phyloP scores from a whole-genome alignment of 768 basidiomycete genomes.

The Leccinum pellstonianum region DNA sequence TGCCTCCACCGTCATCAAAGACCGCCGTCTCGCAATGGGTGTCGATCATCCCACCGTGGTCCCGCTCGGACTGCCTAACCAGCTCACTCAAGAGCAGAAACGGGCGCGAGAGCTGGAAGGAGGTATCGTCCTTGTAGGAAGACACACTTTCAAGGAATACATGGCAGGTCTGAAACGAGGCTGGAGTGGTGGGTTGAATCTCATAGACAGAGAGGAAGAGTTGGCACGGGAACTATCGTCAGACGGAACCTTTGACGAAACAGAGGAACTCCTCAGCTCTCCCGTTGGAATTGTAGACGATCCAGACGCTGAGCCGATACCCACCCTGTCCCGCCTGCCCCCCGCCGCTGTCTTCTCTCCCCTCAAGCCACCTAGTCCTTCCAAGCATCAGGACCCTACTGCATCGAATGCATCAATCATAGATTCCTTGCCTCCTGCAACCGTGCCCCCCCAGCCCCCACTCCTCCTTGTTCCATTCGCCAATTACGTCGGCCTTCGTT shows the following conservation, averaged over 20 bases:
- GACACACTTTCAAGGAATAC: conserved; percentile 93
- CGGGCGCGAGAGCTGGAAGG: conserved; percentile 69
- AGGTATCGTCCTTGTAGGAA: conserved; percentile 81
- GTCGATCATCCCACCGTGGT: conserved; percentile 50
- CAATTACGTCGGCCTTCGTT: conserved; percentile 76
- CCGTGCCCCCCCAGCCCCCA: conserved; percentile 74
- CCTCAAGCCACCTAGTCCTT: conserved; percentile 25
- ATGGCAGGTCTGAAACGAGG: conserved; percentile 83
- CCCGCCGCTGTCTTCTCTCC: conserved; percentile 36
- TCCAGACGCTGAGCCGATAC: conserved; percentile 39
- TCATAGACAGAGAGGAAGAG: conserved; percentile 67
- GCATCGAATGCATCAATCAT: conserved; percentile 25
- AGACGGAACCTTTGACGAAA: conserved; percentile 80
- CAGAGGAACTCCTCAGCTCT: conserved; percentile 34
- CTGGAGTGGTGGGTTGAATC: conserved; percentile 73
- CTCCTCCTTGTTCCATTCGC: conserved; percentile 73
- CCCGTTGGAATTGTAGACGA: conserved; percentile 26
- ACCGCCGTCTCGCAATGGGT: conserved; percentile 66
- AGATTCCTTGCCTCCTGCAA: conserved; percentile 48
- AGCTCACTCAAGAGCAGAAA: conserved; percentile 50
- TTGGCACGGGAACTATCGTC: conserved; percentile 64
- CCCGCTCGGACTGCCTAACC: conserved; percentile 49
- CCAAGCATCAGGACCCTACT: conserved; percentile 16
- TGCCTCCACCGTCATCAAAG: conserved; percentile 66
- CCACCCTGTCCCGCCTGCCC: conserved; percentile 39